Percentiles rank a stretch among this genome's conserved stretches.
phyloP scores from a whole-genome alignment of 73 alveolate species.

The Tetrahymena thermophila region DNA sequence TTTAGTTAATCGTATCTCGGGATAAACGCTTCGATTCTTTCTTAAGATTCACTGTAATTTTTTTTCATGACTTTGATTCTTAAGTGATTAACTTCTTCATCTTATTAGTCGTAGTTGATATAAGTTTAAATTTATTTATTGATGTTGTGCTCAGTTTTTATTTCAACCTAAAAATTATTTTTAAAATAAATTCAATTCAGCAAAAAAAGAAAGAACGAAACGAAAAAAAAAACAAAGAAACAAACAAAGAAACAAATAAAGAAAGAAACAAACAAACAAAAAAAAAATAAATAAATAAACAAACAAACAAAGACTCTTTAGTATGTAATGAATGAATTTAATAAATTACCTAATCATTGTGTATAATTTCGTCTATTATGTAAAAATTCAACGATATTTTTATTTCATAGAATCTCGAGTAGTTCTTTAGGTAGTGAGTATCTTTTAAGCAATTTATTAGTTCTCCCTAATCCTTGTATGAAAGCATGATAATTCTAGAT shows the following conservation, averaged over 20 bases:
- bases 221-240: background rate
- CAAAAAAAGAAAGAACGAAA: background rate
- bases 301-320: background rate
- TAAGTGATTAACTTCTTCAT: background rate
- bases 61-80: background rate
- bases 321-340: background rate
- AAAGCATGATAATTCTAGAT: background rate
- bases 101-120: background rate
- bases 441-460: background rate
- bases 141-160: background rate
- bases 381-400: background rate
- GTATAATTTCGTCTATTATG: background rate
- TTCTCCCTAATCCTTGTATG: background rate
- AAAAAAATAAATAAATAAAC: too few species aligned
- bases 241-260: background rate
- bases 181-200: background rate
- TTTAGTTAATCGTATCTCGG: background rate
- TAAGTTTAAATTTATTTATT: background rate
- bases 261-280: too few species aligned
- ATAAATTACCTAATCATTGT: background rate
- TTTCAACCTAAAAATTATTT: background rate
- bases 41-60: background rate
- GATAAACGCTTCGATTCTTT: background rate
- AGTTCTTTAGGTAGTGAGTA: background rate
- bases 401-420: background rate